Base-by-base conservation (phyloP, 768 basidiomycete species). In the Fibroporia radiculosa region DNA sequence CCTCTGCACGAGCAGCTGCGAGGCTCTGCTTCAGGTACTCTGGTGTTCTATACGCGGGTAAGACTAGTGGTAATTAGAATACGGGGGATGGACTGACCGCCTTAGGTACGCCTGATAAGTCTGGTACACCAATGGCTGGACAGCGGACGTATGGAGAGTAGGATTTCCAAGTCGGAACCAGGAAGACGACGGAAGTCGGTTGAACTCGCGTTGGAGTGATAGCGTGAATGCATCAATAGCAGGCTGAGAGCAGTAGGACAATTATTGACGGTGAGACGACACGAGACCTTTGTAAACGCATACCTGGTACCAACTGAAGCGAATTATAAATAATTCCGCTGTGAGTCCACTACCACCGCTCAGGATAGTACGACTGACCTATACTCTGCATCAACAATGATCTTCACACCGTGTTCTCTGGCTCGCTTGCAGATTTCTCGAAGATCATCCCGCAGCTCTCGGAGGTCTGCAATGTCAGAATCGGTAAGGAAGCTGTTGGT, bases 61-160 rank as follows among this genome's bases (percentile, higher is more conserved):
- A 26, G 44, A 13, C 27, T 19, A 24, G 27, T 7, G 27, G 33
- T 34, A 19, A 35, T 22, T 26, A 25, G 14, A 25, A 22, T 14
- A 11, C 10, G 32, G 10, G 10, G 23, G 38, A 33, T 10, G 36
- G 41, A 27, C 65, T 24, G 45, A 83, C 80, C 90, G 72, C 33
- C 77, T 76, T 19, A 96, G 75, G 63, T 95, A 96, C 0, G 90
- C 84, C 59, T 97, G 93, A 64, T 82, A 91, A 0, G 93, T 96
- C 1, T 76, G 82, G 61, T 93, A 93, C 1, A 92, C 64, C 3
- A 91, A 66, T 0, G 90, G 88, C 44, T 80, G 78, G 4, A 77
- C 63, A n/a, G 50, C 42, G 3, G 46, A 29, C 32, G 41, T 11
- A 10, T 6, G 16, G 23, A 12, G 12, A 34, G 24, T 16, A 8